Base-by-base conservation (phyloP, 1,284 basidiomycete genomes). In the Irpex sp. region DNA sequence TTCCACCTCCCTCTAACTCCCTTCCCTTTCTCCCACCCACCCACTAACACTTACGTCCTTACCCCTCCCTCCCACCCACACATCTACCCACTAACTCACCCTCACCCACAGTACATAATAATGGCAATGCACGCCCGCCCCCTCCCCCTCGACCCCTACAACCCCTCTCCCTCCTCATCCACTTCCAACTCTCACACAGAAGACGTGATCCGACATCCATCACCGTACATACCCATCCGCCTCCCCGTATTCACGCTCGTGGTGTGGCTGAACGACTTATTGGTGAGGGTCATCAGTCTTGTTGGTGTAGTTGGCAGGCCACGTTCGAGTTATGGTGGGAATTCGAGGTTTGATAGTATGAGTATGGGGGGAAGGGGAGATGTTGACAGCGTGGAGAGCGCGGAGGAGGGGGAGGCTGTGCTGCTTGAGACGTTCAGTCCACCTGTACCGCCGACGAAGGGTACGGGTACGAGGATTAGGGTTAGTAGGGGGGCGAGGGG, bases 171-270 rank as follows among this genome's bases (percentile, higher is more conserved):
- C 6, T 67, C 77, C 10, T 87, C 89, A n/a, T n/a, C n/a, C n/a
- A n/a, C n/a, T n/a, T n/a, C n/a, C n/a, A n/a, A n/a, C n/a, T n/a
- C n/a, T n/a, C n/a, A n/a, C n/a, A n/a, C n/a, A n/a, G n/a, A n/a
- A n/a, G n/a, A n/a, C n/a, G n/a, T n/a, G n/a, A n/a, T n/a, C n/a
- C n/a, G n/a, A n/a, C n/a, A n/a, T 70, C 86, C 87, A 9, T 87
- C 88, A 23, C 89, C 90, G 3, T 85, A 86, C 67, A 67, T 93
- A 33, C 92, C 92, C 0, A 88, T 91, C 61, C 86, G 91, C 45
- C 70, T 94, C 14, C 90, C 86, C 0, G 78, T 93, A 57, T 92
- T 94, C 69, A 80, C 81, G 0, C 71, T 81, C 5, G 88, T 93
- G 8, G 82, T 92, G 61, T 83, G 82, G 77, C 73, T 92, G n/a